phyloP scores from a whole-genome alignment of 2,329 filamentous ascomycete species.

The Didymella sp. region DNA sequence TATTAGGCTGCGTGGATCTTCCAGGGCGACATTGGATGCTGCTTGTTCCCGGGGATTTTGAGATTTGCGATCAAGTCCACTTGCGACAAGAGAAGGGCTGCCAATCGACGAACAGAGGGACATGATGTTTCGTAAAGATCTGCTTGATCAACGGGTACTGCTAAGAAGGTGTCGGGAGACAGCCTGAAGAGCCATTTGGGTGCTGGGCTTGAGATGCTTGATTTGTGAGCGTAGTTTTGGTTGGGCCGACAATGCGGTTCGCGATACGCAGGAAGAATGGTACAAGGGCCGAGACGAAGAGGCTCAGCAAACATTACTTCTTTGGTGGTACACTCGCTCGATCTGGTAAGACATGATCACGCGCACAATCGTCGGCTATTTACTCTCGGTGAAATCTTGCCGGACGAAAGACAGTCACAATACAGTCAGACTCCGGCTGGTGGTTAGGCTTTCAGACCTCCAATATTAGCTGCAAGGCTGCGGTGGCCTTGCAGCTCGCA shows the following conservation, averaged over 20 bases:
- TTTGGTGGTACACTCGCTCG: constrained; percentile 14
- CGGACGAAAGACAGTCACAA: not conserved
- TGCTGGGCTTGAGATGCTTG: not conserved
- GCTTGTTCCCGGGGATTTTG: not conserved
- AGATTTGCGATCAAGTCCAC: not conserved
- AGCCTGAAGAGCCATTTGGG: not conserved
- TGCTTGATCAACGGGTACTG: not conserved
- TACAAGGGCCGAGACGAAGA: constrained; percentile 21
- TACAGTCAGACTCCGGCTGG: not conserved
- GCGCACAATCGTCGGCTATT: not conserved
- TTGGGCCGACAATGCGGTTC: constrained; percentile 7
- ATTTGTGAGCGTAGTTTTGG: constrained; percentile 2
- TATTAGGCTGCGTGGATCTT: not conserved
- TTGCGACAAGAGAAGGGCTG: not conserved
- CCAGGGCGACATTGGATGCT: not conserved
- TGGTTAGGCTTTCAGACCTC: not conserved
- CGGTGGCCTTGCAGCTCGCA: not conserved
- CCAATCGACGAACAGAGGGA: not conserved
- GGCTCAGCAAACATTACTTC: constrained; percentile 4
- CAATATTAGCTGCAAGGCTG: constrained; percentile 2
- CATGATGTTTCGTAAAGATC: not conserved
- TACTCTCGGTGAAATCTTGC: constrained; percentile 5
- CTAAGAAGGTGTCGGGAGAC: not conserved
- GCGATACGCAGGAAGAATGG: constrained; percentile 31
- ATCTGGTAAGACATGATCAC: constrained; percentile 10